These are phyloP conservation scores for Botrytis medusae DNA, from an alignment of 2,329 filamentous ascomycete genomes.

Conservation along the genomic window DNA sequence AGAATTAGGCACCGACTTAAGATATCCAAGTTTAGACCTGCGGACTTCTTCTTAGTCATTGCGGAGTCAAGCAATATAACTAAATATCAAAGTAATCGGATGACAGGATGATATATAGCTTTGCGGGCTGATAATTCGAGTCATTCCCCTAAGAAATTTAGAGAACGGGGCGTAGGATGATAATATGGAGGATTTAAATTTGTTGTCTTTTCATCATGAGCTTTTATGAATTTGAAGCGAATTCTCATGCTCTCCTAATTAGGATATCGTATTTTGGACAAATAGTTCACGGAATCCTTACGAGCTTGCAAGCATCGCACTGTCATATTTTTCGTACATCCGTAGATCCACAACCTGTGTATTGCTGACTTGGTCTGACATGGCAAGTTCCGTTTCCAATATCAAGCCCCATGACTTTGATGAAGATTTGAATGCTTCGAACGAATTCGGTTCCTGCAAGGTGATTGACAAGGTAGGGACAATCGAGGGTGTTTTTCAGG, in stretches of 20 bases:
- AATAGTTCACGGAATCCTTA: not conserved
- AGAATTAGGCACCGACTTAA: not conserved
- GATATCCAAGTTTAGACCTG: not conserved
- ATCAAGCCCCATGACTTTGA: not conserved
- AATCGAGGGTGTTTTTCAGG: not conserved
- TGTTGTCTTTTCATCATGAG: not conserved
- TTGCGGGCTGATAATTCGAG: not conserved
- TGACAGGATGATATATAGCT: not conserved
- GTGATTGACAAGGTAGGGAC: not conserved
- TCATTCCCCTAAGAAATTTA: not conserved
- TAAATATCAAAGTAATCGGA: not conserved
- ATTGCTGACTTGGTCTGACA: constrained; percentile 6
- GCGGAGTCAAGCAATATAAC: not conserved
- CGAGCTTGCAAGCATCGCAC: not conserved
- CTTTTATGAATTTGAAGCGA: not conserved
- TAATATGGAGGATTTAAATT: not conserved
- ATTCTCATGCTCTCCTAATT: not conserved
- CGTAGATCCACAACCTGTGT: not conserved
- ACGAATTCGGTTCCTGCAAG: not conserved
- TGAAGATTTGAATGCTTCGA: not conserved
- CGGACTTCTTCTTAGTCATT: not conserved
- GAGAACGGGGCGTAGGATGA: not conserved
- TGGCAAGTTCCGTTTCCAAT: not conserved
- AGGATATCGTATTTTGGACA: not conserved
- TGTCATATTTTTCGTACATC: not conserved